phyloP scores from a whole-genome alignment of 2,329 filamentous ascomycete genomes.

The Nemania sp. region DNA sequence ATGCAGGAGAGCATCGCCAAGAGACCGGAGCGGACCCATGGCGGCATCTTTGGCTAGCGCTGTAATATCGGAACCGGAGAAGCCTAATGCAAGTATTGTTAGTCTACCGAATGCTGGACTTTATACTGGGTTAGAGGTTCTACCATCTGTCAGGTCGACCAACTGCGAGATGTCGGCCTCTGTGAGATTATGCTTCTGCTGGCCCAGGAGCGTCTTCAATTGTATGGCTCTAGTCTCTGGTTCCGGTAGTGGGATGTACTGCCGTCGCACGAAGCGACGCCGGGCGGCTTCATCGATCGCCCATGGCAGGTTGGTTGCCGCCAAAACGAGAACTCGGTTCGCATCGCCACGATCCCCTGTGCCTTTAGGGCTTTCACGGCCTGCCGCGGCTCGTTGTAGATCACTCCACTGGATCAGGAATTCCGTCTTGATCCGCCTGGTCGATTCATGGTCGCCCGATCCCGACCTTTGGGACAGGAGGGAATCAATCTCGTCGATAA shows the following conservation, averaged over 20 bases:
- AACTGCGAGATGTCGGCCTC: slow-evolving; percentile 72
- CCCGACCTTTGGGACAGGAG: slow-evolving; percentile 82
- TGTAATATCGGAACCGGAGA: slow-evolving; percentile 95
- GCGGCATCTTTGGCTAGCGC: slow-evolving; percentile 96
- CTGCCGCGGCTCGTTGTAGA: slow-evolving; percentile 86
- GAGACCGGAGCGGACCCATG: slow-evolving; percentile 89
- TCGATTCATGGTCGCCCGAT: slow-evolving; percentile 88
- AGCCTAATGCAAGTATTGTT: slow-evolving; percentile 61
- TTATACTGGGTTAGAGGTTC: background rate
- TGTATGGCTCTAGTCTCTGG: slow-evolving; percentile 78
- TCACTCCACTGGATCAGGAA: slow-evolving; percentile 98
- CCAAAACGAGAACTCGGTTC: slow-evolving; percentile 86
- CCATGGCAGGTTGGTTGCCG: slow-evolving; percentile 96
- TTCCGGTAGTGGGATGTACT: slow-evolving; percentile 95
- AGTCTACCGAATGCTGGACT: background rate
- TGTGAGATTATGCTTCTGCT: slow-evolving; percentile 81
- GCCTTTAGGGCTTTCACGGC: slow-evolving; percentile 69
- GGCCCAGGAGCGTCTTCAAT: slow-evolving; percentile 75
- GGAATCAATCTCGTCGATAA: slow-evolving; percentile 97
- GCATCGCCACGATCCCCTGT: slow-evolving; percentile 77
- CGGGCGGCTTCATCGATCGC: slow-evolving; percentile 95
- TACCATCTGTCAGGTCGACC: slow-evolving; percentile 83
- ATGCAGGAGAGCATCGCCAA: slow-evolving; percentile 85
- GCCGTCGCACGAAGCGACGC: slow-evolving; percentile 84
- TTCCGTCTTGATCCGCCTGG: slow-evolving; percentile 92